Evolutionary conservation across 2,329 filamentous ascomycete species (phyloP).

Genomic region (Ilyonectria destructans): DNA sequence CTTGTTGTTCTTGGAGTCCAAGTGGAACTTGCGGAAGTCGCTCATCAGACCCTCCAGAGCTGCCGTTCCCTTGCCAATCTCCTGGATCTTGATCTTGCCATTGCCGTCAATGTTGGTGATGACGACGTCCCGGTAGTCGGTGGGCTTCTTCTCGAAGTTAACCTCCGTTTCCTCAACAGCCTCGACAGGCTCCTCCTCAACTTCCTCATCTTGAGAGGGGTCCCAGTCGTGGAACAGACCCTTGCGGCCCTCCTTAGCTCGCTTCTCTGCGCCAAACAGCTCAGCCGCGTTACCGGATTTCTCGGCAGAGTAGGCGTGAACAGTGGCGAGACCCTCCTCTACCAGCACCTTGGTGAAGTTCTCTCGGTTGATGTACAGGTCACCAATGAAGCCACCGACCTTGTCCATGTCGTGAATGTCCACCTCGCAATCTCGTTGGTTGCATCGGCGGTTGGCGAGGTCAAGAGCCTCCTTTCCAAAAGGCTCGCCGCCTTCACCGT

Average conservation of each 20-base stretch:
- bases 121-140: conserved; percentile 93
- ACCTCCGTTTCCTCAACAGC: conserved; percentile 65
- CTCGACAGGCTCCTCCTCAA: conserved; percentile 70
- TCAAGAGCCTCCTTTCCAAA: conserved; percentile 97
- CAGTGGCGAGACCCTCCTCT: conserved; percentile 93
- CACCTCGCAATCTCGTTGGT: conserved; percentile 96
- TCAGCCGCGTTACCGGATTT: conserved; percentile 92
- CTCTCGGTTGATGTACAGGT: conserved; percentile 93
- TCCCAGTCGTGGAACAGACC: conserved; percentile 96
- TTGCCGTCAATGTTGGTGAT: conserved; percentile 91
- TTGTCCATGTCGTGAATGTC: conserved; percentile 97
- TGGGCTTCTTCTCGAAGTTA: conserved; percentile 75
- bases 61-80: conserved; percentile 88
- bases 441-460: conserved; percentile 88
- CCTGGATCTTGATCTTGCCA: conserved; percentile 90
- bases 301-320: conserved; percentile 96
- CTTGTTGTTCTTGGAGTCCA: conserved; percentile 85
- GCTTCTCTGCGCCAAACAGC: conserved; percentile 88
- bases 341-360: conserved; percentile 95
- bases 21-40: conserved; percentile 91
- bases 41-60: conserved; percentile 91
- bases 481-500: conserved; percentile 87
- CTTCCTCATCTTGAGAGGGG: conserved; percentile 84
- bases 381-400: conserved; percentile 96
- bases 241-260: conserved; percentile 90